Conservation (phyloP, 164 flowering plant species). For the Tetrastigma voinierianum region DNA sequence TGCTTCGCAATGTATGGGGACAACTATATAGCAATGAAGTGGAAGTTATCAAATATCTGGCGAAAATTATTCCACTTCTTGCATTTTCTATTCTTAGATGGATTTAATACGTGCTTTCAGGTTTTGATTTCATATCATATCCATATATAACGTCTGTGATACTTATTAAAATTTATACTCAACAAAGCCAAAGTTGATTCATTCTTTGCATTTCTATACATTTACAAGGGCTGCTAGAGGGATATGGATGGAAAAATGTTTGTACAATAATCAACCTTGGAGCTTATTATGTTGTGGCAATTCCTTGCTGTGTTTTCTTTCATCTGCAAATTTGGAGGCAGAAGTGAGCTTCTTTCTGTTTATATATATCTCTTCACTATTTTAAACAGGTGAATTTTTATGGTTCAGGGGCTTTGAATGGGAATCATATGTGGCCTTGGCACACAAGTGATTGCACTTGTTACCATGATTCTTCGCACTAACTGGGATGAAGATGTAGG, state of each 20-base stretch:
- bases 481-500: too few species aligned
- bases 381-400: not conserved
- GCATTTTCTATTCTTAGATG: conserved; percentile 58
- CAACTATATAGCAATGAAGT: conserved; percentile 47
- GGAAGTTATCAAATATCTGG: conserved; percentile 48
- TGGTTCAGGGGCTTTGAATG: conserved; percentile 53
- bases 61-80: conserved; percentile 48
- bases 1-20: conserved; percentile 51
- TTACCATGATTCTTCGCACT: too few species aligned
- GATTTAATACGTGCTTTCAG: conserved; percentile 67
- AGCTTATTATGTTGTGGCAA: conserved; percentile 55
- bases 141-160: not conserved
- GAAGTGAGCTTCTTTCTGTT: conserved; percentile 25
- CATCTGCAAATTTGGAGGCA: conserved; percentile 48
- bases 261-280: conserved; percentile 54
- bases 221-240: conserved; percentile 76
- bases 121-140: conserved; percentile 21
- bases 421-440: conserved; percentile 50
- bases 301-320: conserved; percentile 64
- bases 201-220: not conserved
- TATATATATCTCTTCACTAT: not conserved
- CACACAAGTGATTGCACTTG: conserved; percentile 39
- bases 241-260: conserved; percentile 71
- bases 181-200: not conserved
- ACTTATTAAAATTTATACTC: not conserved